Evolutionary conservation across 176 grass and related monocot species (phyloP), one percentile per base, ranked within the genome.

Genomic region (Alloteropsis semialata): DNA sequence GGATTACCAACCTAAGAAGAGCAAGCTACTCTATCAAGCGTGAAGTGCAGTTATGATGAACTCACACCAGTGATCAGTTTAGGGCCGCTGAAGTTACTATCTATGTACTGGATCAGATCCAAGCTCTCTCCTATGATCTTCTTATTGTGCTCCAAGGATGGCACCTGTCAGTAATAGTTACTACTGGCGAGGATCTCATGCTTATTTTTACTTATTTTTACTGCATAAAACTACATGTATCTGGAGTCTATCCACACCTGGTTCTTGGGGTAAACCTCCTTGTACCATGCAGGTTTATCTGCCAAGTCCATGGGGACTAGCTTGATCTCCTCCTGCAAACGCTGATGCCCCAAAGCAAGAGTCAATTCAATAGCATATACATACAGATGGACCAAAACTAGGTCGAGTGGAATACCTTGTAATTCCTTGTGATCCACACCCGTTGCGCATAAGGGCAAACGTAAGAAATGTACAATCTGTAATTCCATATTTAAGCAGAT

Each of bases 61-160:
- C 84, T 89, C 83, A 92, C 85, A 72, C 83, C 64, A 43, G 80
- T 81, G 72, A 66, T 18, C 79, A 97, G 46, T 67, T 60, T 49
- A 37, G 89, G 91, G 27, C 91, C 91, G 44, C 86, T 82, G 58
- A 97, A 97, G 68, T 88, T 76, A 41, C 22, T 74, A 30, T 91
- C 81, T 2, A 93, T 91, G 75, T 88, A 97, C 82, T 90, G 90
- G 72, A 93, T 82, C 82, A 97, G 22, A 84, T 97, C 84, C 61
- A 93, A 80, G 24, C 91, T 93, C 78, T 97, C 87, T 72, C 91
- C 91, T 48, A 74, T 84, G 16, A 97, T 73, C 76, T 82, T 83
- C 11, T 93, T 91, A 15, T 91, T 84, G 77, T 97, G 87, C 65
- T 97, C 94, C 41, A 97, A 59, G 45, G 91, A 81, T 43, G 94